Conservation (phyloP, 1,139 yeast genomes). For the Saccharomycopsis crataegensis region DNA sequence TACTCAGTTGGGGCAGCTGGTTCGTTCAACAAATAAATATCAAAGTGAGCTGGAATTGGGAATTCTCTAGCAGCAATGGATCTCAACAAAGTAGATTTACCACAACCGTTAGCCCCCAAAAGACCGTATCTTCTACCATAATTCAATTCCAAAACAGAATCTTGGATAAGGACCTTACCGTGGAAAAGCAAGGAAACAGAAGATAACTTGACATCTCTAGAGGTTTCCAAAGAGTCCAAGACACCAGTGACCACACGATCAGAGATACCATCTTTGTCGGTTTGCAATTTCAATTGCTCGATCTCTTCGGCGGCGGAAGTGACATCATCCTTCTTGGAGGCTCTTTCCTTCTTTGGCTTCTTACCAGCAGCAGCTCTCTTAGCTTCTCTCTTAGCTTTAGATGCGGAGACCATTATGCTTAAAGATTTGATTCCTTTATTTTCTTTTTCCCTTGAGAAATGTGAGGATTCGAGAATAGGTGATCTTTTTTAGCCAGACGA, state of each 20-base stretch:
- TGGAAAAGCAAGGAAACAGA: slow-evolving; percentile 91
- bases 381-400: slow-evolving; percentile 97
- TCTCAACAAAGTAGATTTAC: slow-evolving; percentile 90
- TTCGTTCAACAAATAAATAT: slow-evolving; percentile 87
- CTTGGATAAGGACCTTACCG: slow-evolving; percentile 94
- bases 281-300: slow-evolving; percentile 82
- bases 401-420: slow-evolving; percentile 47
- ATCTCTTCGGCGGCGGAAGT: slow-evolving; percentile 69
- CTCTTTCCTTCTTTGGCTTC: slow-evolving; percentile 55
- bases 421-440: neutral
- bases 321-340: slow-evolving; percentile 33
- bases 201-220: slow-evolving; percentile 88
- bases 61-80: slow-evolving; percentile 93
- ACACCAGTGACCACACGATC: slow-evolving; percentile 99
- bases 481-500: neutral
- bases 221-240: slow-evolving; percentile 76
- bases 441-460: neutral
- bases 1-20: slow-evolving; percentile 93
- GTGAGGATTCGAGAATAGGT: neutral
- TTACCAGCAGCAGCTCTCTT: slow-evolving; percentile 72
- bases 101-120: slow-evolving; percentile 98
- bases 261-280: slow-evolving; percentile 86
- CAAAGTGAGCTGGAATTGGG: slow-evolving; percentile 89
- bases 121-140: slow-evolving; percentile 96
- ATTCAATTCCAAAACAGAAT: slow-evolving; percentile 84